Base-by-base conservation (phyloP, 495 filamentous ascomycete genomes). In the Ascobolus immersus region DNA sequence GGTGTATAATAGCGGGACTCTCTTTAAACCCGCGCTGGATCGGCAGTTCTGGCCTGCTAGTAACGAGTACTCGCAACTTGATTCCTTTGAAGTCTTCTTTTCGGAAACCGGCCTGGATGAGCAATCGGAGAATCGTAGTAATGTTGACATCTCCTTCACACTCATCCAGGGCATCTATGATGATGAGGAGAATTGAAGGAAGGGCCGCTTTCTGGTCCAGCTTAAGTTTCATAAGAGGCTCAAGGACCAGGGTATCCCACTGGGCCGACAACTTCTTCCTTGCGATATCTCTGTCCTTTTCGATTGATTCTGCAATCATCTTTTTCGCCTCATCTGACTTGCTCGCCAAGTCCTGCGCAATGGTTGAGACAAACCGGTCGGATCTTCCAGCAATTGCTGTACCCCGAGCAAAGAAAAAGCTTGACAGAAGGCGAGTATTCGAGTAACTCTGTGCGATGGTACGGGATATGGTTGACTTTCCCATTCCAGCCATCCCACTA, bases 111-210 rank as follows among this genome's bases (percentile, higher is more conserved):
- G n/a, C n/a, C n/a, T n/a, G n/a, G n/a, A n/a, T n/a, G n/a, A n/a
- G n/a, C n/a, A 62, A 34, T 3, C 28, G 35, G 20, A 68, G 45
- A 20, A 66, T 48, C 6, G 22, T 32, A 40, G 34, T 39, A 0
- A 59, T 38, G 35, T 61, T 53, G 12, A 52, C 23, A 10, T 61
- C 53, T 5, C 40, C 15, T 1, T 57, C 56, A 37, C 58, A 67
- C 38, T 66, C 59, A 32, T 65, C 64, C 12, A 68, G 49, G 33
- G 62, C 62, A 39, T 68, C 62, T 19, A 68, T 45, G 11, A 65
- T 52, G 10, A 65, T 47, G 11, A 57, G 35, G 8, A 52, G 12
- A n/a, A n/a, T n/a, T n/a, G n/a, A n/a, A 9, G 33, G 35, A 20
- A 19, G 25, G 34, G 23, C 35, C 26, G 7, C 17, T 21, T 38